Base-by-base conservation (phyloP, 2,329 filamentous ascomycete species). In the Sclerotinia sclerotiorum region DNA sequence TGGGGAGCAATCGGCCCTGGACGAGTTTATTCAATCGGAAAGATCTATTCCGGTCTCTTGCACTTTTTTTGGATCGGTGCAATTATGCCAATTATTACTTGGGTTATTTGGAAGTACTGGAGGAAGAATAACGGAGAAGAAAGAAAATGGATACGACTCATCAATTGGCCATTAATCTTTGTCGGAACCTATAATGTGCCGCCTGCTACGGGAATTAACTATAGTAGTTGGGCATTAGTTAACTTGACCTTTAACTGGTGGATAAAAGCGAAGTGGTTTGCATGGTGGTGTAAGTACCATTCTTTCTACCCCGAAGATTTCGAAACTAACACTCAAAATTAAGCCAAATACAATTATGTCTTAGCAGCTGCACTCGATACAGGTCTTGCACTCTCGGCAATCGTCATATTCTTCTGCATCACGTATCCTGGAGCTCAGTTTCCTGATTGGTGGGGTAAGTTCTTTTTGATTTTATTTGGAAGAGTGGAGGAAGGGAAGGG, bases 261-360 rank as follows among this genome's bases (percentile, higher is more conserved):
- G 74, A 85, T 93, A 76, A 87, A 88, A 77, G 85, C 85, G 74
- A 82, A 83, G 19, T 83, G 86, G 77, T 87, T 87, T 70, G 84
- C 80, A 39, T 93, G 90, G 90, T 93, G 90, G 90, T 72, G 69
- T 68, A 82, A 83, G 75, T 83, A 90, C 74, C 0, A 58, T 35
- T n/a, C 90, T 2, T 89, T 88, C 0, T 88, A 88, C 0, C 83
- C 92, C 68, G 91, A 90, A 79, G 92, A 90, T 2, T 8, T 42
- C 19, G 19, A 39, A 49, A 42, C 68, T 71, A 35, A 71, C 76
- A 84, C 90, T 83, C 83, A 21, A 91, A 89, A 3, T 32, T 3
- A 35, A 89, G 81, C 90, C 78, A 87, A 89, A 77, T 92, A 91
- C 80, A 92, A 93, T 80, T 93, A 92, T 76, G 84, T 92, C 75